Percentiles rank a stretch among this genome's conserved stretches.
These are phyloP conservation scores for Pulveroboletus ravenelii DNA, from an alignment of 768 basidiomycete genomes.

Conservation along the genomic window DNA sequence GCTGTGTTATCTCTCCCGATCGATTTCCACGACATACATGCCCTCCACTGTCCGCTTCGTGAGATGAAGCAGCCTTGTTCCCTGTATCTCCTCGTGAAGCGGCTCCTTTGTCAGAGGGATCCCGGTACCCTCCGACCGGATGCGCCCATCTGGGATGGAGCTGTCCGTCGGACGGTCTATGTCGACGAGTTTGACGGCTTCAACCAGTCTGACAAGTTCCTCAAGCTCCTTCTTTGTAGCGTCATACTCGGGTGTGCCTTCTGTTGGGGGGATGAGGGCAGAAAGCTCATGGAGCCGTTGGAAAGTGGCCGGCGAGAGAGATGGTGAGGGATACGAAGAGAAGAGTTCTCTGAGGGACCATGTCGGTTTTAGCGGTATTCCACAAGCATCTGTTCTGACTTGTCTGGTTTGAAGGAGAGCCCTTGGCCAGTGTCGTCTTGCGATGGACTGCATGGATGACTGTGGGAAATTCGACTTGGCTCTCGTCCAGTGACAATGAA, in stretches of 20 bases:
- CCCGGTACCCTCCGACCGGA: conserved; percentile 38
- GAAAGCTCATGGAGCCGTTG: conserved; percentile 66
- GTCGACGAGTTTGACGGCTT: conserved; percentile 69
- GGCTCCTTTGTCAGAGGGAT: conserved; percentile 25
- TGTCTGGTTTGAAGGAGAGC: conserved; percentile 5
- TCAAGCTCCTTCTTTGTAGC: conserved; percentile 57
- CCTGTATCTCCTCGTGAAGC: conserved; percentile 29
- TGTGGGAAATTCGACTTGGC: conserved; percentile 11
- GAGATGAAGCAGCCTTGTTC: conserved; percentile 45
- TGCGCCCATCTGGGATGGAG: conserved; percentile 37
- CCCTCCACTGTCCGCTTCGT: conserved; percentile 45
- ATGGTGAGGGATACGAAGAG: conserved; percentile 71
- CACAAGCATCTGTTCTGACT: conserved; percentile 47
- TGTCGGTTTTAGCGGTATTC: conserved; percentile 61
- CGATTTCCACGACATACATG: conserved; percentile 60
- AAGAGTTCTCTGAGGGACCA: conserved; percentile 80
- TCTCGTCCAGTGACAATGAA: conserved; percentile 16
- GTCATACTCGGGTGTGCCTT: conserved; percentile 50
- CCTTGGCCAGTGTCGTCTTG: conserved; percentile 2
- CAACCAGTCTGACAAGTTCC: conserved; percentile 70
- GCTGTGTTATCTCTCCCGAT: conserved; percentile 22
- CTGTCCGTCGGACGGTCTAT: conserved; percentile 25
- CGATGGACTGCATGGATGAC: conserved; percentile 2
- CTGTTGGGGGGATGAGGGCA: conserved; percentile 62
- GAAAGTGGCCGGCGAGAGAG: conserved; percentile 52